phyloP scores from a whole-genome alignment of 805 yeast genomes.

The Lipomyces kockii region DNA sequence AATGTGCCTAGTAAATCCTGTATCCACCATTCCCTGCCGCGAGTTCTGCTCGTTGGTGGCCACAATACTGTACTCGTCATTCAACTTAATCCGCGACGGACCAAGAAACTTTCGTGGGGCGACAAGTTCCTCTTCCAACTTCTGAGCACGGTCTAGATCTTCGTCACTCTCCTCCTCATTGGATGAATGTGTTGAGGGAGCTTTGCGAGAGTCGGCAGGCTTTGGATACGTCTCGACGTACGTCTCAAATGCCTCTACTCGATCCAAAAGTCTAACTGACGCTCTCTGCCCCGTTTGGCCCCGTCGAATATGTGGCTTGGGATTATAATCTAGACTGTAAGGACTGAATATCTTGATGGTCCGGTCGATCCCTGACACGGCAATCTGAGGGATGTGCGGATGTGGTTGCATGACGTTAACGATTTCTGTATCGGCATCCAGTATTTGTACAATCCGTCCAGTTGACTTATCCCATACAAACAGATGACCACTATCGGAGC shows the following conservation, averaged over 20 bases:
- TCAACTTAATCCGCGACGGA: constrained; percentile 20
- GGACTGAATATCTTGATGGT: constrained; percentile 36
- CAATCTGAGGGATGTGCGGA: constrained; percentile 35
- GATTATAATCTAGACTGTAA: constrained; percentile 25
- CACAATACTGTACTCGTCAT: constrained; percentile 19
- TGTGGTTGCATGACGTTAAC: constrained; percentile 35
- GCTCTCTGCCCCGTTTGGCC: background rate
- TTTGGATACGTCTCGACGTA: constrained; percentile 1
- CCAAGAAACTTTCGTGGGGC: constrained; percentile 30
- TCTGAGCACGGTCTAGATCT: background rate
- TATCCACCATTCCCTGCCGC: constrained; percentile 27
- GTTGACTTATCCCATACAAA: constrained; percentile 34
- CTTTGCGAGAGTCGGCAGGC: background rate
- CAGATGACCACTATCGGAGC: constrained; percentile 37
- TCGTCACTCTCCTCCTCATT: background rate
- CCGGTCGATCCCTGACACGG: constrained; percentile 36
- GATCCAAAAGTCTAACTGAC: background rate
- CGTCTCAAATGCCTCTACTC: constrained; percentile 12
- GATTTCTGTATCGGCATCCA: constrained; percentile 31
- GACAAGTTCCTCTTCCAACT: constrained; percentile 12
- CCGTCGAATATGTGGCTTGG: background rate
- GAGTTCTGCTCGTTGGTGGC: constrained; percentile 23
- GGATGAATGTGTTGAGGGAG: background rate
- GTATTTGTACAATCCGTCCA: constrained; percentile 25
- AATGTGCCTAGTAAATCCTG: constrained; percentile 19